Conservation (phyloP, 768 basidiomycete species). For the Guyanaporus albipodus region DNA sequence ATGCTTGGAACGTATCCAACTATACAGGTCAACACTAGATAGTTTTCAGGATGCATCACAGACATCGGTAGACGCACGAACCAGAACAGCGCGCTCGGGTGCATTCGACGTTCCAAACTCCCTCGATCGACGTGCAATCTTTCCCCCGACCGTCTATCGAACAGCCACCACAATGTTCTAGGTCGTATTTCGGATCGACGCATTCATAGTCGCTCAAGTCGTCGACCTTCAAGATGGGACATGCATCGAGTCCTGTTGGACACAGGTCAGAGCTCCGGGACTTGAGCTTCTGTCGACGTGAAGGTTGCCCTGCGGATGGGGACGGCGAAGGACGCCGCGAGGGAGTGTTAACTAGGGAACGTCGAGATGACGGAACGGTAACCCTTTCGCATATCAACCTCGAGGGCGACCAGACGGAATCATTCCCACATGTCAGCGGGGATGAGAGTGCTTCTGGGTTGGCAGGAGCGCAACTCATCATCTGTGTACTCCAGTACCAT, state of each 20-base stretch:
- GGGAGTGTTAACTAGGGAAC: background rate
- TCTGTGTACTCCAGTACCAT: conserved; percentile 16
- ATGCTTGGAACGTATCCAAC: conserved; percentile 13
- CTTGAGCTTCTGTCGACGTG: conserved; percentile 31
- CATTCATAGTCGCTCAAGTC: conserved; percentile 52
- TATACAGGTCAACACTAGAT: conserved; percentile 10
- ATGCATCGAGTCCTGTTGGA: conserved; percentile 52
- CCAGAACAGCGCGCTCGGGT: conserved; percentile 49
- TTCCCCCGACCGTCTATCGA: conserved; percentile 55
- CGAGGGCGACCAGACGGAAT: conserved; percentile 44
- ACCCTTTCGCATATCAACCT: conserved; percentile 40
- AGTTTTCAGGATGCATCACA: background rate
- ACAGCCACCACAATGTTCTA: conserved; percentile 78
- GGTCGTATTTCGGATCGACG: conserved; percentile 57
- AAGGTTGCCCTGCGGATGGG: conserved; percentile 15
- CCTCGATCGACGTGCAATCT: conserved; percentile 66
- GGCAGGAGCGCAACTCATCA: conserved; percentile 11
- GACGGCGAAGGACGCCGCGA: conserved; percentile 39
- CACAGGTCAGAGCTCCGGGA: conserved; percentile 42
- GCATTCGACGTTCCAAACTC: conserved; percentile 71
- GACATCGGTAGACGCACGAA: conserved; percentile 27
- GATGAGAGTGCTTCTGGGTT: conserved; percentile 4
- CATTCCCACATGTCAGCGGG: conserved; percentile 33
- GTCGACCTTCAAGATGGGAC: conserved; percentile 44
- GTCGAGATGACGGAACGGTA: conserved; percentile 24